A percentile compares a stretch with the other conserved stretches of the same genome.
phyloP scores from a whole-genome alignment of 352 stramenopile species.

The Thalassiosira delicatula region DNA sequence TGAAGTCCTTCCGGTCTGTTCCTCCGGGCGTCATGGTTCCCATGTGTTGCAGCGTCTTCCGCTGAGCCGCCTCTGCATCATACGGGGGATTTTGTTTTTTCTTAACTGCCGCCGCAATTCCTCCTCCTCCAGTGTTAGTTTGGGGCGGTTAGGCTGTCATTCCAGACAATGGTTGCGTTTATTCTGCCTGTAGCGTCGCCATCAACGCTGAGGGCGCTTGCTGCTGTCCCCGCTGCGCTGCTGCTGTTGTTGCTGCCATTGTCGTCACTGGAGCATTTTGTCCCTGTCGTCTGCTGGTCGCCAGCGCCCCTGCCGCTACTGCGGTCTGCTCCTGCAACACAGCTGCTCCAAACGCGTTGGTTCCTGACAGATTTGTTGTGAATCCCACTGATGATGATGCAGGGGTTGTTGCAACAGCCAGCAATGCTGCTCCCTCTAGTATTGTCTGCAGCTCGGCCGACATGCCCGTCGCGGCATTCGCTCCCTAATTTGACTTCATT shows the following conservation, averaged over 20 bases:
- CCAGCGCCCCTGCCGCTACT: neutral
- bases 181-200: no score
- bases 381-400: neutral
- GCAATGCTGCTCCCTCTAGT: neutral
- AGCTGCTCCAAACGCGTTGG: neutral
- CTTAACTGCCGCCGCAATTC: neutral
- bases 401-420: neutral
- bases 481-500: neutral
- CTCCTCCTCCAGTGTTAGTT: neutral
- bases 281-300: neutral
- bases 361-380: constrained; percentile 1
- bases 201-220: neutral
- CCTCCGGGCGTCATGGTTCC: neutral
- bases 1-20: neutral
- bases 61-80: neutral
- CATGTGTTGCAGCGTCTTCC: neutral
- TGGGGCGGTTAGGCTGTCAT: no score
- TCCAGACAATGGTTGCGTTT: no score
- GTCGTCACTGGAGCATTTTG: no score
- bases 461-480: neutral
- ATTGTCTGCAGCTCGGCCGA: neutral
- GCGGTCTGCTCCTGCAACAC: neutral
- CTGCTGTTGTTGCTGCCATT: neutral
- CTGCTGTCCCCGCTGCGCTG: neutral
- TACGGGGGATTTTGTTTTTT: neutral